A percentile compares a stretch with the other conserved stretches of the same genome.
Conservation (phyloP, 2,329 filamentous ascomycete genomes). For the Diaporthe sp. region DNA sequence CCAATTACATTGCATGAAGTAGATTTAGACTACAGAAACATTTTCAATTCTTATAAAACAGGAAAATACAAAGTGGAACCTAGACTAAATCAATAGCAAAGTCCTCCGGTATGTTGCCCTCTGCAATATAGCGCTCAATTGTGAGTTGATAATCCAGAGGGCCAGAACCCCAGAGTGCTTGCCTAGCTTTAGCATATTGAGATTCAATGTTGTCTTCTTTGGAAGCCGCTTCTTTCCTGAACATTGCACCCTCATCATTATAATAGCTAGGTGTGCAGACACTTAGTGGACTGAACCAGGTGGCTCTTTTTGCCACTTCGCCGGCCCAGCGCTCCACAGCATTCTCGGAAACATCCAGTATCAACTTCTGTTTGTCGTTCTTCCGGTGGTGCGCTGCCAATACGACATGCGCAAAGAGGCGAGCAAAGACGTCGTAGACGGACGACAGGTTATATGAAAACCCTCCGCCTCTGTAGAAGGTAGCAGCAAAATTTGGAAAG, state of each 20-base stretch:
- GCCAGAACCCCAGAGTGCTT: not conserved
- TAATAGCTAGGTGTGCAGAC: conserved; percentile 2
- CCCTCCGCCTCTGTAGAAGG: not conserved
- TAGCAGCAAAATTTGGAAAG: not conserved
- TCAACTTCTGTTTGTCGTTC: not conserved
- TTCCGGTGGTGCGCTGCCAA: not conserved
- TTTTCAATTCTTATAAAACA: not conserved
- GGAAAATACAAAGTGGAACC: not conserved
- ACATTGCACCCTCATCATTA: not conserved
- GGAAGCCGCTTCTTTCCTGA: not conserved
- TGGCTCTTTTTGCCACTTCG: not conserved
- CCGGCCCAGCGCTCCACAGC: not conserved
- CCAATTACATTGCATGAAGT: no score
- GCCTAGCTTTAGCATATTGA: not conserved
- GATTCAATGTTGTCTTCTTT: not conserved
- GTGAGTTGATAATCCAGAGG: not conserved
- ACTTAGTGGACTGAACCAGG: not conserved
- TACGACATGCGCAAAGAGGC: not conserved
- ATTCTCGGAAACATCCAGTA: not conserved
- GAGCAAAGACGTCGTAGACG: not conserved
- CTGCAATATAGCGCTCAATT: not conserved
- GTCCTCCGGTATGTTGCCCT: not conserved
- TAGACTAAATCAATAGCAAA: not conserved
- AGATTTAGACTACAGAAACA: not conserved
- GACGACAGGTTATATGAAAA: not conserved